Conservation (phyloP, 2,329 filamentous ascomycete species). For the Sarocladium brachiariae region DNA sequence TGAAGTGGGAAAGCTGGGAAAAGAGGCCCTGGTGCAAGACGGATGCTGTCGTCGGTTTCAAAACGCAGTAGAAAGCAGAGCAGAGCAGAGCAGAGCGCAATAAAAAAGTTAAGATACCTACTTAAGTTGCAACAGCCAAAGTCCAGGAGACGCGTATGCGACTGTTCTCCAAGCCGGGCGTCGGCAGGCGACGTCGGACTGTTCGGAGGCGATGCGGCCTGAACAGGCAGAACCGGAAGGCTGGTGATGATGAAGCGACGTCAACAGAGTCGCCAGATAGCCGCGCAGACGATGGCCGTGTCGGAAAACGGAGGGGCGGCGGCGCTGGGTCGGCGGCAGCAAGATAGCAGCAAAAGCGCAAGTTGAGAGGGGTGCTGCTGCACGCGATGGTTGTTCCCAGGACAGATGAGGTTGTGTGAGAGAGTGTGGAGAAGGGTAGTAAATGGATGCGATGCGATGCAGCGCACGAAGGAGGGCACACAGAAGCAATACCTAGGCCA, state of each 20-base stretch:
- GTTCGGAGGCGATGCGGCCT: slow-evolving; percentile 4
- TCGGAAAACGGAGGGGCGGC: background rate
- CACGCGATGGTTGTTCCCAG: slow-evolving; percentile 4
- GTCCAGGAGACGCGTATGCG: background rate
- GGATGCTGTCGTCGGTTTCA: too few relatives aligned
- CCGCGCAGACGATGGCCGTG: slow-evolving; percentile 3
- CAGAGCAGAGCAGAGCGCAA: background rate
- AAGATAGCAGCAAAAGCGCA: background rate
- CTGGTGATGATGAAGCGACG: background rate
- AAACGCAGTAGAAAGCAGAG: background rate
- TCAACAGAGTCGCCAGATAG: background rate
- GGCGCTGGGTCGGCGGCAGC: background rate
- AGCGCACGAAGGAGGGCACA: slow-evolving; percentile 1
- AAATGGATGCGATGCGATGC: slow-evolving; percentile 8
- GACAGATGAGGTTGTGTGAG: slow-evolving; percentile 7
- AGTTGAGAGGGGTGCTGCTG: background rate
- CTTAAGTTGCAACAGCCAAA: background rate
- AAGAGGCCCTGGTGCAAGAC: background rate
- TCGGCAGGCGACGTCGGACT: background rate
- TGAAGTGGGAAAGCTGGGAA: background rate
- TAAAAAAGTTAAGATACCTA: background rate
- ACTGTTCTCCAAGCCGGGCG: background rate
- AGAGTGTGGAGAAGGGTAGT: slow-evolving; percentile 7
- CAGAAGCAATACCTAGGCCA: slow-evolving; percentile 3
- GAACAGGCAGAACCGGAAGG: background rate